A percentile compares a stretch with the other conserved stretches of the same genome.
These are phyloP conservation scores for Alternaria atra DNA, from an alignment of 2,329 filamentous ascomycete species.

Conservation along the genomic window DNA sequence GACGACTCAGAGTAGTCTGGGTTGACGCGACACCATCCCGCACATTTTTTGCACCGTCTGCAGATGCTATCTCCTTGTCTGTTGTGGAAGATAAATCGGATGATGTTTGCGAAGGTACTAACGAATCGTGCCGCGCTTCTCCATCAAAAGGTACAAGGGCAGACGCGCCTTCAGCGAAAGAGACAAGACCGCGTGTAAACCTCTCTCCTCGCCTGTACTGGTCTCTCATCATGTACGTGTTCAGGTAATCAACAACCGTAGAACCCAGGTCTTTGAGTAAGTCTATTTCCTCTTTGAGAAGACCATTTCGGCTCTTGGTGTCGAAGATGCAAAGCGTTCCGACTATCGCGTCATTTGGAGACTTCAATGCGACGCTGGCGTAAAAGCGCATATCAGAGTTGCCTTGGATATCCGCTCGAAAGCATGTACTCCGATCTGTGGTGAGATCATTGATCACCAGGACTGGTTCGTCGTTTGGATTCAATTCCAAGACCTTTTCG, in stretches of 20 bases:
- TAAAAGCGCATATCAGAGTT: conserved; percentile 30
- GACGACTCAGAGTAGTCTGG: not conserved
- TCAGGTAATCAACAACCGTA: conserved; percentile 38
- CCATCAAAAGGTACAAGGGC: conserved; percentile 27
- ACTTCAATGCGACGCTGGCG: conserved; percentile 39
- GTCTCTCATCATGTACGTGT: conserved; percentile 38
- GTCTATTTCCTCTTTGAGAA: conserved; percentile 22
- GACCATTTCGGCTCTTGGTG: conserved; percentile 23
- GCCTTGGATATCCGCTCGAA: conserved; percentile 3
- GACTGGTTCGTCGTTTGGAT: conserved; percentile 8
- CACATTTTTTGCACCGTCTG: not conserved
- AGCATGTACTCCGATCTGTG: not conserved
- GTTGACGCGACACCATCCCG: not conserved
- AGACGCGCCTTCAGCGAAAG: conserved; percentile 43
- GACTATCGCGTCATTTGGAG: conserved; percentile 33
- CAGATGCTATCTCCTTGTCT: not conserved
- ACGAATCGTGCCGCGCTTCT: not conserved
- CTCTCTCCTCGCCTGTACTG: conserved; percentile 38
- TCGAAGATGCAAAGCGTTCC: conserved; percentile 40
- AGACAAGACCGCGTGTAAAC: conserved; percentile 43
- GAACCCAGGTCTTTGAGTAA: conserved; percentile 36
- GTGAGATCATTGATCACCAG: conserved; percentile 24
- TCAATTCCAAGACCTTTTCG: conserved; percentile 27
- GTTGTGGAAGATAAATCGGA: conserved; percentile 1
- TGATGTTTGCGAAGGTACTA: not conserved